Evolutionary conservation across 2,329 filamentous ascomycete species (phyloP), one percentile per base, ranked within the genome.

Genomic region (Salinomyces thailandicus): DNA sequence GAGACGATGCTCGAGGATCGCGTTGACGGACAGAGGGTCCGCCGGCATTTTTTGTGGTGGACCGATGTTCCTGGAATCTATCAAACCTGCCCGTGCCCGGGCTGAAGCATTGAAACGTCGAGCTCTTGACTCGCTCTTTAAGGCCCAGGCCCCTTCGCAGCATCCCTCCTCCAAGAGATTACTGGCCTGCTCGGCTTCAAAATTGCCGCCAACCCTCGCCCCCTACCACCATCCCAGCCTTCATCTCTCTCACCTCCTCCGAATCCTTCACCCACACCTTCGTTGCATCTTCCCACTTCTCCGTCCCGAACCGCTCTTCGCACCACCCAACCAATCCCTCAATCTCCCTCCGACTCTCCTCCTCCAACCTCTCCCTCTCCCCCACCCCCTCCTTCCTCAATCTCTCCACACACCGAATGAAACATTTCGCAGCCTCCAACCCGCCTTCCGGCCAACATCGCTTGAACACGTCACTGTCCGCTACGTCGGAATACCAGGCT

Each of bases 401-500:
- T 15, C 30, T 46, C 47, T 67, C 60, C 5, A 68, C 60, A 15
- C 48, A 43, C 18, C 54, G 49, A 26, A 68, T 35, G 27, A 63
- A 54, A 18, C 22, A 47, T 31, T 43, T 40, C 16, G 49, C 51
- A 31, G 30, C 43, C 7, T 50, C 56, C 33, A 41, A 35, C 38
- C 43, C 53, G 9, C 22, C 22, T 37, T 26, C 56, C 16, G 54
- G 51, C 61, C 62, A 61, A 33, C 61, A 47, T 26, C 43, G 37
- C 47, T 37, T 34, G 35, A 62, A 62, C 7, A 54, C 46, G 9
- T 61, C 61, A 13, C 45, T 49, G 3, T 55, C 54, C 11, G 44
- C 48, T 3, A 72, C 64, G 48, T 71, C 63, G 1, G 53, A 45
- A 36, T 69, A 64, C 69, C 68, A 72, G 0, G 62, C 61, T 20